A percentile compares a stretch with the other conserved stretches of the same genome.
These are phyloP conservation scores for Talaromyces atroroseus DNA, from an alignment of 2,329 filamentous ascomycete species.

Conservation along the genomic window DNA sequence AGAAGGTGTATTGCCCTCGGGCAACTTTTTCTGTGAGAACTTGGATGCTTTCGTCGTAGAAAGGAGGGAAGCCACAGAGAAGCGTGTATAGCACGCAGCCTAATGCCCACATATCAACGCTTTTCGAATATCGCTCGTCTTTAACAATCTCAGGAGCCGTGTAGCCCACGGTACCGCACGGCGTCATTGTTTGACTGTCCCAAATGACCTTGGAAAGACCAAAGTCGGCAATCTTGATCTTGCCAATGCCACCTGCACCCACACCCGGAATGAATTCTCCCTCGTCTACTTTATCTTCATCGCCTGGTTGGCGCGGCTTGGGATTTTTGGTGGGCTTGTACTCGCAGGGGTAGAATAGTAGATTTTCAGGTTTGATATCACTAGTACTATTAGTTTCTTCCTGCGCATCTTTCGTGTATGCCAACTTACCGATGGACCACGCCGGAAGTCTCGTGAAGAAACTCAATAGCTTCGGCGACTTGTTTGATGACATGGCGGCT, in stretches of 20 bases:
- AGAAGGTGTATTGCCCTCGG: constrained; percentile 91
- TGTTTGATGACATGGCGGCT: constrained; percentile 92
- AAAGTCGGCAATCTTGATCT: constrained; percentile 97
- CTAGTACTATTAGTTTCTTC: constrained; percentile 43
- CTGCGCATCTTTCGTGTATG: too few relatives aligned
- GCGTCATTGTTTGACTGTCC: constrained; percentile 97
- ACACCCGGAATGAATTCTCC: constrained; percentile 81
- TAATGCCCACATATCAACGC: constrained; percentile 98
- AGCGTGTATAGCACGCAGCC: constrained; percentile 96
- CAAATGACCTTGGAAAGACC: constrained; percentile 96
- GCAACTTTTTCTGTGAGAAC: constrained; percentile 97
- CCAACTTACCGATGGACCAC: constrained; percentile 84
- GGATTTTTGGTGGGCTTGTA: constrained; percentile 74
- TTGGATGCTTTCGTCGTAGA: constrained; percentile 97
- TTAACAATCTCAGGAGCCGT: constrained; percentile 98
- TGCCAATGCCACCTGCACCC: constrained; percentile 83
- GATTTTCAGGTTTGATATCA: constrained; percentile 97
- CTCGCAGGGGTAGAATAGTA: constrained; percentile 83
- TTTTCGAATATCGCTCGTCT: constrained; percentile 97
- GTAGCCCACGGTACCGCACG: constrained; percentile 97
- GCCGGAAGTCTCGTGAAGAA: constrained; percentile 88
- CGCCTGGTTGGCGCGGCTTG: constrained; percentile 75
- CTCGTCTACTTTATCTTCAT: constrained; percentile 96
- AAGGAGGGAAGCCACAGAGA: constrained; percentile 94
- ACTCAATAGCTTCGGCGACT: constrained; percentile 89